phyloP scores from a whole-genome alignment of 1,284 basidiomycete genomes.

The Ceratobasidium theobromae region DNA sequence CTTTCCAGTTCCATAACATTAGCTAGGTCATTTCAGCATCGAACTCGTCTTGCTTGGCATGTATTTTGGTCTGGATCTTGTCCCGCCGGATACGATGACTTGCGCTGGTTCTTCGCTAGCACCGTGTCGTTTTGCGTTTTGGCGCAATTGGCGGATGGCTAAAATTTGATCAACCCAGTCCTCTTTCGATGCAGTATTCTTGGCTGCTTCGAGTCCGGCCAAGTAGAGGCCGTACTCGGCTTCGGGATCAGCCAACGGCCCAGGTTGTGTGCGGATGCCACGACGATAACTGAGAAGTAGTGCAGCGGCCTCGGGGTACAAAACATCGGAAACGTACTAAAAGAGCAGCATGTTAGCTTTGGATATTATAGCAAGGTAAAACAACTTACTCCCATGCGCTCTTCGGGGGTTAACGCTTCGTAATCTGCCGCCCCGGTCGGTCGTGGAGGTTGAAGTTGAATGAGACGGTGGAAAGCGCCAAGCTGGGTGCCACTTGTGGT shows the following conservation, averaged over 20 bases:
- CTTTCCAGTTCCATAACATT: neutral
- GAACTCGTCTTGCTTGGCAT: conserved; percentile 6
- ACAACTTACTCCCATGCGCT: conserved; percentile 22
- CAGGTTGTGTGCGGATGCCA: conserved; percentile 17
- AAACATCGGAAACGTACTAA: conserved; percentile 27
- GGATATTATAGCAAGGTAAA: neutral
- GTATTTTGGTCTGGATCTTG: conserved; percentile 21
- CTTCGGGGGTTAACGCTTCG: conserved; percentile 8
- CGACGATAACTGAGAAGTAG: conserved; percentile 18
- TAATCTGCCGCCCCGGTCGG: conserved; percentile 13
- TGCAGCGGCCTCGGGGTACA: conserved; percentile 27
- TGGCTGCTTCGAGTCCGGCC: conserved; percentile 6
- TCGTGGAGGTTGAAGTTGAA: conserved; percentile 20
- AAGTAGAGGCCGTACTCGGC: conserved; percentile 7
- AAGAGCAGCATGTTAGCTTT: neutral
- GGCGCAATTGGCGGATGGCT: conserved; percentile 19
- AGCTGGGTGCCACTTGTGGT: neutral
- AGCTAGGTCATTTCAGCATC: neutral
- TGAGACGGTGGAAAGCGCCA: neutral
- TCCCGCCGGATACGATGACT: conserved; percentile 19
- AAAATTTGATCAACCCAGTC: conserved; percentile 27
- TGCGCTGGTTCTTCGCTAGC: neutral
- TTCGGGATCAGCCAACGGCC: neutral
- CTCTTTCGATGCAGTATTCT: conserved; percentile 2
- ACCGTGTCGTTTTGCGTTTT: neutral